A percentile compares a stretch with the other conserved stretches of the same genome.
phyloP scores from a whole-genome alignment of 2,329 filamentous ascomycete species.

The Claviceps humidiphila region DNA sequence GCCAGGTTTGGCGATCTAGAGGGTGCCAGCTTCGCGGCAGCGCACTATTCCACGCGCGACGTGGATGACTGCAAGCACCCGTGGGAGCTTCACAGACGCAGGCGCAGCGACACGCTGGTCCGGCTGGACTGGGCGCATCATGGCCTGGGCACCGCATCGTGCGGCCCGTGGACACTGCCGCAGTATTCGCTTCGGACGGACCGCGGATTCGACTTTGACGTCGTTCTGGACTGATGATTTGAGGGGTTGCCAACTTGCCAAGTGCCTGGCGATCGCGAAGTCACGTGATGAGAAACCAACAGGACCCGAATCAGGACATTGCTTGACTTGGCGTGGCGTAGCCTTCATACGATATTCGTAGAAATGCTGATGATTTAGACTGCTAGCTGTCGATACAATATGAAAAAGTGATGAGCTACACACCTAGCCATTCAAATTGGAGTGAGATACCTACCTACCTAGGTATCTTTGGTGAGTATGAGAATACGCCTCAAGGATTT shows the following conservation, averaged over 20 bases:
- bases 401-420: too few species aligned
- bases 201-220: constrained; percentile 29
- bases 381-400: too few species aligned
- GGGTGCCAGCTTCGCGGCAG: constrained; percentile 42
- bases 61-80: constrained; percentile 43
- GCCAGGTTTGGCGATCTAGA: constrained; percentile 32
- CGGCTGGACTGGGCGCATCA: constrained; percentile 49
- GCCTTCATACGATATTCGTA: not conserved
- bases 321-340: not conserved
- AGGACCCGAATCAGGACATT: not conserved
- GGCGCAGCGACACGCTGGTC: constrained; percentile 38
- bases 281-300: constrained; percentile 6
- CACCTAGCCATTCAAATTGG: too few species aligned
- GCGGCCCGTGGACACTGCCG: constrained; percentile 41
- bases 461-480: too few species aligned
- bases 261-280: constrained; percentile 6
- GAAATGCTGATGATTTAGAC: too few species aligned
- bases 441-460: too few species aligned
- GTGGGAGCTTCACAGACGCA: constrained; percentile 39
- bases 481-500: too few species aligned
- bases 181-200: constrained; percentile 31
- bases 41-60: constrained; percentile 41
- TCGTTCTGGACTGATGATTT: constrained; percentile 29
- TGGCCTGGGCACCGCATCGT: constrained; percentile 48
- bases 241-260: too few species aligned